These are phyloP conservation scores for Xylaria grammica DNA, from an alignment of 495 filamentous ascomycete species.

Conservation along the genomic window DNA sequence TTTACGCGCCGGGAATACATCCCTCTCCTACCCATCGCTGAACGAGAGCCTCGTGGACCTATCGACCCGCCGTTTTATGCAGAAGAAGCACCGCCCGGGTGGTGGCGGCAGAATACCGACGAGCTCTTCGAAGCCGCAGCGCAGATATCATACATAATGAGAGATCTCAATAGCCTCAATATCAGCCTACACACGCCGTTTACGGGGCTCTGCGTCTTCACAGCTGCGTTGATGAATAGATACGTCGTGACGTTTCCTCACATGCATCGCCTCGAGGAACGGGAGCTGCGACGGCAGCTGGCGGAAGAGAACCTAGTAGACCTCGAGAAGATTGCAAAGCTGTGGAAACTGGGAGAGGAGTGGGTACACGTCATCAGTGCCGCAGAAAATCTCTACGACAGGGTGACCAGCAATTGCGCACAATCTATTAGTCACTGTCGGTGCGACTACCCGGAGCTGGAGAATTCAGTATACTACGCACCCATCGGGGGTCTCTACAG, in stretches of 20 bases:
- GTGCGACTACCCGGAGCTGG: slow-evolving; percentile 9
- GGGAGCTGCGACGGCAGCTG: slow-evolving; percentile 10
- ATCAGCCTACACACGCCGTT: slow-evolving; percentile 11
- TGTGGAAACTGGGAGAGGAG: slow-evolving; percentile 11
- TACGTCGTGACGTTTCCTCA: slow-evolving; percentile 17
- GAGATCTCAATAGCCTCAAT: slow-evolving; percentile 12
- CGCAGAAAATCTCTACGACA: slow-evolving; percentile 9
- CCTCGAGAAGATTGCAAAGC: slow-evolving; percentile 16
- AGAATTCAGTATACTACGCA: slow-evolving; percentile 17
- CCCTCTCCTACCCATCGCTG: slow-evolving; percentile 10
- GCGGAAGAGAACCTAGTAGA: slow-evolving; percentile 17
- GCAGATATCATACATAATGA: slow-evolving; percentile 20
- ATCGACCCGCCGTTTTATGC: slow-evolving; percentile 10
- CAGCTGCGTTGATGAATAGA: slow-evolving; percentile 18
- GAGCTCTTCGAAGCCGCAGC: slow-evolving; percentile 15
- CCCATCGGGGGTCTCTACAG: slow-evolving; percentile 6
- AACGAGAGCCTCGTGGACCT: slow-evolving; percentile 14
- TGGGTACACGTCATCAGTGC: slow-evolving; percentile 15
- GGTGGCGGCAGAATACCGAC: slow-evolving; percentile 18
- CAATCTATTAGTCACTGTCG: slow-evolving; percentile 6
- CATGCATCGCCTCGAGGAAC: slow-evolving; percentile 15
- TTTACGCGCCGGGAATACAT: slow-evolving; percentile 17
- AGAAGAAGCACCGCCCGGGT: slow-evolving; percentile 13
- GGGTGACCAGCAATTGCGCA: slow-evolving; percentile 1
- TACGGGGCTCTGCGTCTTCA: slow-evolving; percentile 21